Base-by-base conservation (phyloP, 2,329 filamentous ascomycete species). In the Colletotrichum limetticola region DNA sequence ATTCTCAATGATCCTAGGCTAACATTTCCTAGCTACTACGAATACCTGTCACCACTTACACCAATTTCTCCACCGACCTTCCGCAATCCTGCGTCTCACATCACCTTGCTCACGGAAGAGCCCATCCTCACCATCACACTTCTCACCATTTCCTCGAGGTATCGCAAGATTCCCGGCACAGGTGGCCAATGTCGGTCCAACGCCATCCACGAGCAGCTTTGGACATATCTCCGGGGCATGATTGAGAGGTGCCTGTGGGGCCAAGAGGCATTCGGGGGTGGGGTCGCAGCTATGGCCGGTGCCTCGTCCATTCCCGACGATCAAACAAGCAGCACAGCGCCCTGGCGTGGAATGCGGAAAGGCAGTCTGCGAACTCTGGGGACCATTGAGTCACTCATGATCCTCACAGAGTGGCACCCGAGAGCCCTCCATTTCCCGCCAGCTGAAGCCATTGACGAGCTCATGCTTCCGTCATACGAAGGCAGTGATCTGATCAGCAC, bases 401-500 rank as follows among this genome's bases (percentile, higher is more conserved):
- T 99, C 30, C 86, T 99, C 57, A 98, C 96, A 1, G 97, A 99
- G 79, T 99, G 97, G 96, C 96, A 98, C 81, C 97, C 97, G 5
- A 91, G 96, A 6, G 95, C 95, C 19, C 87, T 99, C 73, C 96
- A 98, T 81, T 99, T 98, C 78, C 97, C 97, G 3, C 93, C 94
- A 1, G 92, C 94, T 22, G 93, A 97, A 75, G 89, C 91, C 1
- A 91, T 91, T 2, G 91, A 93, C 61, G 93, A 94, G 80, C 84
- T 93, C 6, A 89, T 93, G 80, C 85, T 92, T 22, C 90, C 92
- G 5, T 86, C 86, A 52, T 90, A 90, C 63, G 88, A 91, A 30
- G 84, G 85, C 6, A 85, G 76, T 5, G 83, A 85, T 28, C 78
- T 81, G 14, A 82, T 83, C 65, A 79, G 80, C 61, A 84, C 83